Conservation (phyloP, 768 basidiomycete genomes). For the Trametopsis cervina region DNA sequence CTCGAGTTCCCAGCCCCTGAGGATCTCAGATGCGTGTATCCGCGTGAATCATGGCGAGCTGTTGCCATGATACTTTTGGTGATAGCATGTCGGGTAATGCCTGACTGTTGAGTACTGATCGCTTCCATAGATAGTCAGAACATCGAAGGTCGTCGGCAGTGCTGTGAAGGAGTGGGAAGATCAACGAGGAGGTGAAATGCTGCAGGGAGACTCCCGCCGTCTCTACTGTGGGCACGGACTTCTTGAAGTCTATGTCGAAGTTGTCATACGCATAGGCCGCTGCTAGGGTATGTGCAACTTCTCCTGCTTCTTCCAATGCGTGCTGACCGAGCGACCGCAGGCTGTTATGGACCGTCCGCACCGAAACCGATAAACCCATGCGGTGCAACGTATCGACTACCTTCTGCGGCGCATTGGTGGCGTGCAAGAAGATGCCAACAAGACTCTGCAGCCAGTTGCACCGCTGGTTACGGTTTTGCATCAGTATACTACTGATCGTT, state of each 20-base stretch:
- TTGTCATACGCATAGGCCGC: slow-evolving; percentile 35
- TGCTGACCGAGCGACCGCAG: slow-evolving; percentile 16
- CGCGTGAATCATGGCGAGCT: background rate
- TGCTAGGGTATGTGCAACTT: slow-evolving; percentile 21
- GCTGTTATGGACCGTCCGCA: slow-evolving; percentile 13
- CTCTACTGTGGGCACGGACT: slow-evolving; percentile 25
- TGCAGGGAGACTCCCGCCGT: slow-evolving; percentile 18
- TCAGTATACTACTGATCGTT: slow-evolving; percentile 3
- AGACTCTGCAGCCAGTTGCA: slow-evolving; percentile 18
- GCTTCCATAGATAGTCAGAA: slow-evolving; percentile 28
- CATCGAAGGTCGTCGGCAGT: slow-evolving; percentile 24
- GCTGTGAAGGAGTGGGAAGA: slow-evolving; percentile 23
- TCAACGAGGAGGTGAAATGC: slow-evolving; percentile 28
- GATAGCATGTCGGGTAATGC: background rate
- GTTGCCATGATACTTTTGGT: background rate
- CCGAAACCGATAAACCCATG: slow-evolving; percentile 19
- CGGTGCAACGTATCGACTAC: slow-evolving; percentile 19
- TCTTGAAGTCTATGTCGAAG: slow-evolving; percentile 33
- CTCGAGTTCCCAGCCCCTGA: background rate
- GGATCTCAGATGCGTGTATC: slow-evolving; percentile 1
- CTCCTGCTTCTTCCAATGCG: slow-evolving; percentile 2
- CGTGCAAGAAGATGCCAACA: slow-evolving; percentile 22
- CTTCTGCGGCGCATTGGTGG: slow-evolving; percentile 18
- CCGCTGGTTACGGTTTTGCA: slow-evolving; percentile 15
- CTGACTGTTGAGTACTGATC: slow-evolving; percentile 19